Evolutionary conservation across 2,329 filamentous ascomycete species (phyloP).

Genomic region (Ambrosiella cleistominuta): DNA sequence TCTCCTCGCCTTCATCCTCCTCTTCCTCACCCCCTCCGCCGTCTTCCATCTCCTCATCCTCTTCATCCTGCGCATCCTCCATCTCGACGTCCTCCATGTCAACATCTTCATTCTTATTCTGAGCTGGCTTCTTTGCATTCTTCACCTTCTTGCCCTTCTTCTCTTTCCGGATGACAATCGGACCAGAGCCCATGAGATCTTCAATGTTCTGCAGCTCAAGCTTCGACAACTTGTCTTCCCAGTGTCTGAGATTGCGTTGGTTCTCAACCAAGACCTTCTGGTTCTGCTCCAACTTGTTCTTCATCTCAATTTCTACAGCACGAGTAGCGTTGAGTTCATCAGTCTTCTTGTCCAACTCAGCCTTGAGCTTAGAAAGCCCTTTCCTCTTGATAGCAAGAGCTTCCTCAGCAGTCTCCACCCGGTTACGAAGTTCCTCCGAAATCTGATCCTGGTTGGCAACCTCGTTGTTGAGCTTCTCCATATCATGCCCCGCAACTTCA

Average conservation of each 20-base stretch:
- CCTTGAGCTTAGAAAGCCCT: slow-evolving; percentile 62
- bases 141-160: slow-evolving; percentile 6
- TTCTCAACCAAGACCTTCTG: slow-evolving; percentile 79
- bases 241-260: slow-evolving; percentile 66
- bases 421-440: slow-evolving; percentile 52
- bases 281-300: slow-evolving; percentile 91
- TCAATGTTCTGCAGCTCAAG: slow-evolving; percentile 66
- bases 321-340: slow-evolving; percentile 75
- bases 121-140: slow-evolving; percentile 1
- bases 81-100: slow-evolving; percentile 11
- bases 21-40: slow-evolving; percentile 13
- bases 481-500: slow-evolving; percentile 50
- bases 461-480: slow-evolving; percentile 62
- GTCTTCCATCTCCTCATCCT: slow-evolving; percentile 16
- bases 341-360: slow-evolving; percentile 71
- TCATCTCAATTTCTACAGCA: slow-evolving; percentile 90
- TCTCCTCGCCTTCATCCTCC: slow-evolving; percentile 18
- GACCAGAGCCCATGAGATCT: slow-evolving; percentile 35
- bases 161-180: slow-evolving; percentile 9
- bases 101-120: slow-evolving; percentile 16
- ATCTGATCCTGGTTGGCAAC: slow-evolving; percentile 59
- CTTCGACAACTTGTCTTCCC: slow-evolving; percentile 79
- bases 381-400: slow-evolving; percentile 62
- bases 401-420: slow-evolving; percentile 68
- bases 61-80: slow-evolving; percentile 16